phyloP scores from a whole-genome alignment of 2,329 filamentous ascomycete species.

The Aspergillus unguis region DNA sequence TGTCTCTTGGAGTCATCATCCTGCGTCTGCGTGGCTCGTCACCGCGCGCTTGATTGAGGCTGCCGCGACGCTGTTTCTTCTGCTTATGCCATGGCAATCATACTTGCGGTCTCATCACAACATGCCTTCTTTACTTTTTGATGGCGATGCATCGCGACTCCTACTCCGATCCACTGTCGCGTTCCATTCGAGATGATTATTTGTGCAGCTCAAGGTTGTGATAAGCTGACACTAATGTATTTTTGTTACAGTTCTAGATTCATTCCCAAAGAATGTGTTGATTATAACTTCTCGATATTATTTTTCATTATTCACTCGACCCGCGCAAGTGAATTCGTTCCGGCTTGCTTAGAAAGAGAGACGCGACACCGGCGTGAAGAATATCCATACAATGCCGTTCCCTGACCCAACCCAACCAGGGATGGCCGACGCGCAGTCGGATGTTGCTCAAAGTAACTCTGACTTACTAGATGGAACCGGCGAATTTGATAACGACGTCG shows the following conservation, averaged over 20 bases:
- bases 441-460: slow-evolving; percentile 24
- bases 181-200: slow-evolving; percentile 10
- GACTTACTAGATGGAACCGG: slow-evolving; percentile 21
- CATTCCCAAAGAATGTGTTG: slow-evolving; percentile 30
- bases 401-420: slow-evolving; percentile 30
- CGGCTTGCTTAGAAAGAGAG: slow-evolving; percentile 8
- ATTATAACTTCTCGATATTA: slow-evolving; percentile 18
- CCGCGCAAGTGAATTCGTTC: slow-evolving; percentile 21
- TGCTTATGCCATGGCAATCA: background rate
- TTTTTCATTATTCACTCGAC: slow-evolving; percentile 16
- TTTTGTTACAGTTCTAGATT: slow-evolving; percentile 12
- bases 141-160: slow-evolving; percentile 11
- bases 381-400: slow-evolving; percentile 32
- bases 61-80: background rate
- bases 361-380: slow-evolving; percentile 4
- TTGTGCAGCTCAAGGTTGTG: background rate
- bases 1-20: slow-evolving; percentile 9
- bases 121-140: slow-evolving; percentile 9
- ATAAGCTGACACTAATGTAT: slow-evolving; percentile 15
- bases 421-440: slow-evolving; percentile 23
- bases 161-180: slow-evolving; percentile 15
- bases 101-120: slow-evolving; percentile 11
- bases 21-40: slow-evolving; percentile 9
- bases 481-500: slow-evolving; percentile 21
- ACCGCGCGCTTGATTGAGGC: background rate